Evolutionary conservation across 2,329 filamentous ascomycete genomes (phyloP).

Genomic region (Neonectria coccinea): DNA sequence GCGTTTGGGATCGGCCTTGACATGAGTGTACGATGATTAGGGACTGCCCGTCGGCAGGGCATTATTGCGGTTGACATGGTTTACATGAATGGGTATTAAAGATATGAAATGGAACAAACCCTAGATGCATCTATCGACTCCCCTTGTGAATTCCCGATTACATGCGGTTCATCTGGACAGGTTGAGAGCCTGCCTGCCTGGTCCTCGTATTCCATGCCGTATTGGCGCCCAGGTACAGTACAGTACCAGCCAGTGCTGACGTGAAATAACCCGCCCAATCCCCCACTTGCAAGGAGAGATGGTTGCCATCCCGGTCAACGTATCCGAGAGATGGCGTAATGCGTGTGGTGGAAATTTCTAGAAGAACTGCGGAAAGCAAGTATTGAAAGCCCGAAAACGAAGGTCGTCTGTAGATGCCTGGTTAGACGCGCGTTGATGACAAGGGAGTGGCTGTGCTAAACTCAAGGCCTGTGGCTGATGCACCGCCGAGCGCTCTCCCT

Average conservation of each 20-base stretch:
- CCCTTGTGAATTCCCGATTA: constrained; percentile 12
- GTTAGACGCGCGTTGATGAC: neutral
- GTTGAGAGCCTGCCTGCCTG: no score
- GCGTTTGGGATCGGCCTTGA: constrained; percentile 7
- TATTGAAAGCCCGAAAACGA: neutral
- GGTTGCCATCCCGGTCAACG: constrained; percentile 9
- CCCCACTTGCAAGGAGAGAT: constrained; percentile 19
- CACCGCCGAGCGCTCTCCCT: constrained; percentile 12
- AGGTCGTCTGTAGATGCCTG: neutral
- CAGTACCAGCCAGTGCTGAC: constrained; percentile 3
- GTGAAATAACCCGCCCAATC: constrained; percentile 14
- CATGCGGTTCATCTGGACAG: constrained; percentile 17
- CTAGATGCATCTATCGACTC: neutral
- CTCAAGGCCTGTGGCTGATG: constrained; percentile 37
- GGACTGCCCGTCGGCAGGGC: constrained; percentile 18
- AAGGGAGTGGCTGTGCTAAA: neutral
- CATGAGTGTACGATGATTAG: constrained; percentile 36
- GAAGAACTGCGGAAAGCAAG: constrained; percentile 1
- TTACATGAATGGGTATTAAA: constrained; percentile 28
- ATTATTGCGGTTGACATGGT: constrained; percentile 28
- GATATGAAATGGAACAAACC: constrained; percentile 22
- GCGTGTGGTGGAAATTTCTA: constrained; percentile 23
- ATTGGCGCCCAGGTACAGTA: constrained; percentile 18
- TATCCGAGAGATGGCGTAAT: constrained; percentile 20
- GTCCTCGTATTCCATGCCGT: constrained; percentile 26